Evolutionary conservation across 1,139 yeast genomes (phyloP).

Genomic region (Pneumocystis oryctolagi): DNA sequence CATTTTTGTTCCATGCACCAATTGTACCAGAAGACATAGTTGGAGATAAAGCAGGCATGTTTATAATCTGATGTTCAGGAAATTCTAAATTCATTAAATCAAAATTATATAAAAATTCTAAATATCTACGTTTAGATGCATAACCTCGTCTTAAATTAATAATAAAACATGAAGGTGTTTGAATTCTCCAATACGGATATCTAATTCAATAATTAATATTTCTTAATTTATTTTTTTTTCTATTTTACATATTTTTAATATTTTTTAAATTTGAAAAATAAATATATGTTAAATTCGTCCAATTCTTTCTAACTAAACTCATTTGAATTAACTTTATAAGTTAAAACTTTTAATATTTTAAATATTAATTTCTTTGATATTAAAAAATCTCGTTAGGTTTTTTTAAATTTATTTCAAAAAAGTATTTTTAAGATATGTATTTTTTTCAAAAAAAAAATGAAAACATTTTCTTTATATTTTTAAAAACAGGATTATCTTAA

Average conservation of each 20-base stretch:
- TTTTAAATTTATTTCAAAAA: too few relatives aligned
- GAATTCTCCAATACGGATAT: neutral
- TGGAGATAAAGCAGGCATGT: constrained; percentile 98
- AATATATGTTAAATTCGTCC: neutral
- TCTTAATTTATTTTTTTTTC: neutral
- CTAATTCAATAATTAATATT: neutral
- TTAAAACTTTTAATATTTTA: neutral
- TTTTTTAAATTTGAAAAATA: neutral
- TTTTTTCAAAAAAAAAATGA: too few relatives aligned
- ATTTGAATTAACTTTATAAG: neutral
- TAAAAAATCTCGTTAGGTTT: neutral
- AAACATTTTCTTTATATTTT: too few relatives aligned
- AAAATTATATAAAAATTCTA: neutral
- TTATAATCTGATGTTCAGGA: constrained; percentile 4
- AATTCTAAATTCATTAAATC: neutral
- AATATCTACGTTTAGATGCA: neutral
- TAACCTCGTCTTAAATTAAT: neutral
- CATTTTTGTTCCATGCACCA: constrained; percentile 78
- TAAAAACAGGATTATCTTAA: too few relatives aligned
- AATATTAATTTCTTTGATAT: neutral
- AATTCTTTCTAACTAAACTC: neutral
- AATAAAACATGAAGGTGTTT: neutral
- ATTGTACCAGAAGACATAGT: constrained; percentile 98
- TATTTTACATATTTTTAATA: neutral
- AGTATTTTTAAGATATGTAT: too few relatives aligned